Percentiles rank a stretch among this genome's conserved stretches.
These are phyloP conservation scores for Thinopyrum elongatum DNA, from an alignment of 176 grass and related monocot species.

Conservation along the genomic window DNA sequence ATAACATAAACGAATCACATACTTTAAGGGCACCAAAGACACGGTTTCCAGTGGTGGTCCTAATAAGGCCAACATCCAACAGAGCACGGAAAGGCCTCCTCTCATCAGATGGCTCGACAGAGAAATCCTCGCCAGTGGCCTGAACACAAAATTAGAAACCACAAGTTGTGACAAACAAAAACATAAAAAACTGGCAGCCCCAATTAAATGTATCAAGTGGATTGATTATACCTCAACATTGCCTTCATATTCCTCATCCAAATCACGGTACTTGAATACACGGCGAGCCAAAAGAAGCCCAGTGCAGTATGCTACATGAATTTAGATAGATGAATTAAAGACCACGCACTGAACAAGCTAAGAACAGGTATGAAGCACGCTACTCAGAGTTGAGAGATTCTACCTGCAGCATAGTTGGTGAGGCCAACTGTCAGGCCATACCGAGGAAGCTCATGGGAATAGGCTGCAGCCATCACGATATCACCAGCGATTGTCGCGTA, in stretches of 20 bases:
- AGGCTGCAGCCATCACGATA: constrained; percentile 53
- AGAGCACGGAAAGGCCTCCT: constrained; percentile 67
- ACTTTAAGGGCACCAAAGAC: constrained; percentile 73
- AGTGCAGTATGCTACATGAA: constrained; percentile 56
- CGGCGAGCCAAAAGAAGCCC: constrained; percentile 73
- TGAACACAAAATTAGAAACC: not conserved
- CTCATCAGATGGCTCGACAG: constrained; percentile 41
- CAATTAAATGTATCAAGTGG: not conserved
- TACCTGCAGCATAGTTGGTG: constrained; percentile 72
- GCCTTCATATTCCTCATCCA: constrained; percentile 58
- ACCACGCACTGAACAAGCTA: not conserved
- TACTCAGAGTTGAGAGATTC: not conserved
- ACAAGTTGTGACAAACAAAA: not conserved
- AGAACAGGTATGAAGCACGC: not conserved
- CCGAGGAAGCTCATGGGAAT: constrained; percentile 57
- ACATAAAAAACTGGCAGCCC: not conserved
- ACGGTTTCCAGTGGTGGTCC: constrained; percentile 69
- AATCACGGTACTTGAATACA: constrained; percentile 40
- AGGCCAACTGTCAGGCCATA: constrained; percentile 69
- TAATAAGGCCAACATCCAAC: constrained; percentile 66
- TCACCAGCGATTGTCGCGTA: constrained; percentile 59
- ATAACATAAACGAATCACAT: not conserved
- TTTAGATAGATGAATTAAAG: not conserved
- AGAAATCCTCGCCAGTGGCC: constrained; percentile 65
- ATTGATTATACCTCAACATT: constrained; percentile 52